These are phyloP conservation scores for Solanum clarkiae DNA, from an alignment of 257 asterid genomes.

Conservation along the genomic window DNA sequence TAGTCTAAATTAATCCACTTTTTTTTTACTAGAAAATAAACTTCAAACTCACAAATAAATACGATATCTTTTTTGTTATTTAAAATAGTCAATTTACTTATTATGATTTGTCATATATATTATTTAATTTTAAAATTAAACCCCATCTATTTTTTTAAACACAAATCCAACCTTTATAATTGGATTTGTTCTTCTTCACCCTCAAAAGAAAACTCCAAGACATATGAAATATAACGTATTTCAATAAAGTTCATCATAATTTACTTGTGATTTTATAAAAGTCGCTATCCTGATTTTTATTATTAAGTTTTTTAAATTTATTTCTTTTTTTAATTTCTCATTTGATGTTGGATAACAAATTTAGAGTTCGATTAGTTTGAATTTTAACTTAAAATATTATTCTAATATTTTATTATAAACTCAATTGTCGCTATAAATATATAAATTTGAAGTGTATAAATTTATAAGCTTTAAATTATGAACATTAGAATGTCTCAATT, in stretches of 20 bases:
- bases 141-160: no score
- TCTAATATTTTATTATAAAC: background rate
- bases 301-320: background rate
- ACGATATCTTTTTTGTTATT: background rate
- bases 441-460: background rate
- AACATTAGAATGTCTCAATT: background rate
- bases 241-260: constrained; percentile 3
- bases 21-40: no score
- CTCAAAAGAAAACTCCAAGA: no score
- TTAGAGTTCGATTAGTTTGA: background rate
- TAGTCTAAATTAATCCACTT: no score
- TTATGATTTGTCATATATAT: background rate
- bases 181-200: no score
- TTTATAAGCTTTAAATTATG: background rate
- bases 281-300: background rate
- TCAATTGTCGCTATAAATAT: background rate
- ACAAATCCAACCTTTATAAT: no score
- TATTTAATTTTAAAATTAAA: background rate
- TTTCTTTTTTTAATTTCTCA: background rate
- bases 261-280: background rate
- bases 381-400: background rate
- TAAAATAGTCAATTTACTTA: background rate
- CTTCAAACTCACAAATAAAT: background rate
- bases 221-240: constrained; percentile 9
- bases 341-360: background rate